Conservation (phyloP, 2,329 filamentous ascomycete species). For the Pyrenophora teres region DNA sequence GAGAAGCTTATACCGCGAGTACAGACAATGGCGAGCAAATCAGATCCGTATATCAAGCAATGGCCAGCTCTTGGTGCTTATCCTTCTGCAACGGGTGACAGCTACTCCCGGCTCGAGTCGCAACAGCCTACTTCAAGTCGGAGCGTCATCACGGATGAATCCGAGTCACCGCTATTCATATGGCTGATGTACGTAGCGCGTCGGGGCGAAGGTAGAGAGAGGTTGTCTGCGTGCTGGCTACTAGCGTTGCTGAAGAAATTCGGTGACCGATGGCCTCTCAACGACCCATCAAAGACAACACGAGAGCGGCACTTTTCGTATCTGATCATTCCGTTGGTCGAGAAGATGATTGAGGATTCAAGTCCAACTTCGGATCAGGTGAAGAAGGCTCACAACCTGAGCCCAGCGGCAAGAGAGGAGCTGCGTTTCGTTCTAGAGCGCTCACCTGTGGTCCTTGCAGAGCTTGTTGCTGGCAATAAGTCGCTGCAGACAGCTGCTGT, state of each 20-base stretch:
- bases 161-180: slow-evolving; percentile 53
- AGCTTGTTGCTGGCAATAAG: slow-evolving; percentile 77
- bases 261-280: slow-evolving; percentile 43
- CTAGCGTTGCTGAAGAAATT: slow-evolving; percentile 45
- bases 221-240: slow-evolving; percentile 51
- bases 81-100: slow-evolving; percentile 31
- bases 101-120: slow-evolving; percentile 39
- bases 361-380: slow-evolving; percentile 29
- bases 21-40: slow-evolving; percentile 46
- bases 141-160: slow-evolving; percentile 47
- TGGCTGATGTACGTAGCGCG: slow-evolving; percentile 55
- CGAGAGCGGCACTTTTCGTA: slow-evolving; percentile 51
- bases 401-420: slow-evolving; percentile 55
- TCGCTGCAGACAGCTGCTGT: slow-evolving; percentile 80
- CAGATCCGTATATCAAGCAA: slow-evolving; percentile 48
- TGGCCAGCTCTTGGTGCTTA: slow-evolving; percentile 52
- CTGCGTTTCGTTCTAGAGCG: slow-evolving; percentile 49
- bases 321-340: slow-evolving; percentile 54
- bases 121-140: slow-evolving; percentile 34
- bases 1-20: slow-evolving; percentile 47
- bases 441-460: slow-evolving; percentile 75
- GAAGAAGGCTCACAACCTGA: slow-evolving; percentile 27
- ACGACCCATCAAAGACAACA: slow-evolving; percentile 45
- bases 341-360: slow-evolving; percentile 53
- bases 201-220: slow-evolving; percentile 47